Base-by-base conservation (phyloP, 140 eudicot species). In the Erigeron philadelphicus region DNA sequence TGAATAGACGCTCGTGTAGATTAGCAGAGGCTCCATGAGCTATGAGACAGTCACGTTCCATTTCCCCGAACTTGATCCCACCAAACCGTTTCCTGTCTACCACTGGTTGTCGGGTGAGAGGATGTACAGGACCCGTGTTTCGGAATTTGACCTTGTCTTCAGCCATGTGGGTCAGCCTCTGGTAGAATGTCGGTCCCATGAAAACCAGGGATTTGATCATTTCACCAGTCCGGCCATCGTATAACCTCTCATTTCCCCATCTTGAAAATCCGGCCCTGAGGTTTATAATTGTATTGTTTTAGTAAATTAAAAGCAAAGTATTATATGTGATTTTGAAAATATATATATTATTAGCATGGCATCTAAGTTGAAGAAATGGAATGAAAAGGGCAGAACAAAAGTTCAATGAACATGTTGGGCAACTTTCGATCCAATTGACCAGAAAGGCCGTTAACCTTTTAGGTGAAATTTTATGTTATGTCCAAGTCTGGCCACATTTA, bases 151-250 rank as follows among this genome's bases (percentile, higher is more conserved):
- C 98, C 74, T 91, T 91, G 83, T 91, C 96, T 67, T 91, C 98
- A 0, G 98, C 83, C 98, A 91, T 91, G 71, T 88, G 96, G n/a
- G 75, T 80, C 66, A 91, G 85, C 56, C 96, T 82, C 57, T 91
- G 97, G 80, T 91, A 88, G 74, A 83, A 91, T 5, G 95, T 91
- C 12, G 97, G 97, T 7, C 96, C 97, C 86, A 91, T 86, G 79
- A 91, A 91, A 1, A 91, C 80, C 7, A 91, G 84, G 6, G 89
- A 78, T 42, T 81, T 76, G 6, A 88, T 73, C 76, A 80, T 86
- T 70, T 91, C 98, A 1, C 98, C 98, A 0, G 95, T 91, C 9
- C 95, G 87, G 3, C 95, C 96, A 8, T 88, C 83, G 73, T 80
- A 88, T 10, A 91, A 82, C 52, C 92, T 78, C 84, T 91, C 96